Percentiles rank a stretch among this genome's conserved stretches.
phyloP scores from a whole-genome alignment of 495 filamentous ascomycete genomes.

The Penicillium soppii region DNA sequence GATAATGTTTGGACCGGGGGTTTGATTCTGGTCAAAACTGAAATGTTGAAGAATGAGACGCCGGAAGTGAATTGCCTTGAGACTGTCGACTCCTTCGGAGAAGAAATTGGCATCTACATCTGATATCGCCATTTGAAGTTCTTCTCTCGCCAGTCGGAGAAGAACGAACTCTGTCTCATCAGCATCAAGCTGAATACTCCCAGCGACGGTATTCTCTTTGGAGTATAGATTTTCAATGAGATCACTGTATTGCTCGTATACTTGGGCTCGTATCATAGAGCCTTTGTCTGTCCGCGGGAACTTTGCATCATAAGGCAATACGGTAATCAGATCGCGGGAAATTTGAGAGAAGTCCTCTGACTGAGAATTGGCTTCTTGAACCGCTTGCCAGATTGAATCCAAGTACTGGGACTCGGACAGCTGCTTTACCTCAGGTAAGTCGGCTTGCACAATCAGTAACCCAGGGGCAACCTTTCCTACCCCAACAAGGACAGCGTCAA shows the following conservation, averaged over 20 bases:
- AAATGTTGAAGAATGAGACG: conserved; percentile 49
- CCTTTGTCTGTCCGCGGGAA: conserved; percentile 57
- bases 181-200: conserved; percentile 35
- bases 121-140: conserved; percentile 40
- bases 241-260: conserved; percentile 46
- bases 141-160: conserved; percentile 36
- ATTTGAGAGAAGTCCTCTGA: conserved; percentile 56
- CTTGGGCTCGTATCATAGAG: conserved; percentile 54
- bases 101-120: conserved; percentile 51
- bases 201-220: conserved; percentile 26
- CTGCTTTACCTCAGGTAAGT: conserved; percentile 22
- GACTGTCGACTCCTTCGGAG: conserved; percentile 56
- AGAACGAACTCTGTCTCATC: conserved; percentile 42
- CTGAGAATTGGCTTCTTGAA: conserved; percentile 48
- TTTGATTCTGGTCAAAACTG: conserved; percentile 27
- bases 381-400: conserved; percentile 44
- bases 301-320: conserved; percentile 37
- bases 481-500: conserved; percentile 62
- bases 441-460: conserved; percentile 49
- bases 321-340: conserved; percentile 53
- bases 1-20: conserved; percentile 46
- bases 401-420: conserved; percentile 42
- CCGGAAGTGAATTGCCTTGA: conserved; percentile 59
- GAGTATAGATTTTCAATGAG: conserved; percentile 51
- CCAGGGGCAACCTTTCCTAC: conserved; percentile 49